phyloP scores from a whole-genome alignment of 257 asterid genomes.

The Nicotiana undulata region DNA sequence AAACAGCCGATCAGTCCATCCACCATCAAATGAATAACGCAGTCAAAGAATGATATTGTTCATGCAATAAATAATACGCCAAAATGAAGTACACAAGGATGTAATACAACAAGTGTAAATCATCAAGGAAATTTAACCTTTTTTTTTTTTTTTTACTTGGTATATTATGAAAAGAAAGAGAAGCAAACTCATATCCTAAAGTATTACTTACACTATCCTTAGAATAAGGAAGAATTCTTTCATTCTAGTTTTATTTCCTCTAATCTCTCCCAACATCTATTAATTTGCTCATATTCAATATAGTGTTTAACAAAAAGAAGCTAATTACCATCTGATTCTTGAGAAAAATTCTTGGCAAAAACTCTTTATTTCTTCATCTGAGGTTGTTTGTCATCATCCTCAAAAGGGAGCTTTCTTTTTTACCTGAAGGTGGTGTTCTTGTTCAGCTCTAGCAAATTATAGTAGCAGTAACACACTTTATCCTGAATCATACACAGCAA shows the following conservation, averaged over 20 bases:
- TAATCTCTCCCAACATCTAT: not conserved
- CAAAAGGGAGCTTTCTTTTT: not conserved
- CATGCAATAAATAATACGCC: too few relatives aligned
- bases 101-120: too few relatives aligned
- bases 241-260: not conserved
- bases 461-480: constrained; percentile 2
- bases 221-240: not conserved
- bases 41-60: too few relatives aligned
- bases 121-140: too few relatives aligned
- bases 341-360: constrained; percentile 38
- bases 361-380: not conserved
- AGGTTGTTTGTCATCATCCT: constrained; percentile 14
- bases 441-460: constrained; percentile 10
- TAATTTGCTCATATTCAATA: constrained; percentile 5
- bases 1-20: too few relatives aligned
- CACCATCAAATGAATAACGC: too few relatives aligned
- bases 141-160: constrained; percentile 5
- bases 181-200: constrained; percentile 40
- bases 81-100: too few relatives aligned
- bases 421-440: not conserved
- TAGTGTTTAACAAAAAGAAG: constrained; percentile 10
- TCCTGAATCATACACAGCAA: constrained; percentile 5
- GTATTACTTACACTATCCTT: constrained; percentile 15
- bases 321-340: constrained; percentile 8
- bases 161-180: constrained; percentile 19